Conservation (phyloP, 495 filamentous ascomycete genomes). For the Penicillium herquei region DNA sequence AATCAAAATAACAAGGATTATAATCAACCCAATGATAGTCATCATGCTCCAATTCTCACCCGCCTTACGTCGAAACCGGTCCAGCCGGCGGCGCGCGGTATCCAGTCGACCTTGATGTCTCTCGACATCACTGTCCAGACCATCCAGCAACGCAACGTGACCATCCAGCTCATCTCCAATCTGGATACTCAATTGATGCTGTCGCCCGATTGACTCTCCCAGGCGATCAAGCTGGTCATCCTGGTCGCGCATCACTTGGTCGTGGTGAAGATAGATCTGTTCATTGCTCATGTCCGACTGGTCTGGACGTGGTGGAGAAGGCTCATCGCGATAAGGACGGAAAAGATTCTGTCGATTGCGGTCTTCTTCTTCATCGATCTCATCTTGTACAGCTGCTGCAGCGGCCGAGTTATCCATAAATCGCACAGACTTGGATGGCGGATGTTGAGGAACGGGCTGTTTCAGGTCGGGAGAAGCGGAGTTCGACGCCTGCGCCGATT, state of each 20-base stretch:
- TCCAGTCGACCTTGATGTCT: slow-evolving; percentile 74
- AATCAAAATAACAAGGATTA: slow-evolving; percentile 75
- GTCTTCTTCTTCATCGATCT: slow-evolving; percentile 47
- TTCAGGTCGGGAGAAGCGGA: slow-evolving; percentile 53
- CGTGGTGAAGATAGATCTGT: slow-evolving; percentile 85
- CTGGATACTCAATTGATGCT: slow-evolving; percentile 89
- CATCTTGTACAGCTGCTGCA: slow-evolving; percentile 33
- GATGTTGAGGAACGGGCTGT: slow-evolving; percentile 48
- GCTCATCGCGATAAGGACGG: slow-evolving; percentile 59
- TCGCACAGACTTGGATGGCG: slow-evolving; percentile 76
- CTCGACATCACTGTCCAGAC: slow-evolving; percentile 78
- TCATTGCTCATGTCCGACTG: slow-evolving; percentile 70
- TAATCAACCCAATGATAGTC: slow-evolving; percentile 71
- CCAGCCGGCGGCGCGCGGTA: slow-evolving; percentile 68
- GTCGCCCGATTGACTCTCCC: slow-evolving; percentile 81
- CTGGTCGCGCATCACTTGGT: slow-evolving; percentile 74
- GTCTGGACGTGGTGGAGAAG: slow-evolving; percentile 60
- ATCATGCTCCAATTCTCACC: slow-evolving; percentile 79
- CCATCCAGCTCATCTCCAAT: slow-evolving; percentile 95
- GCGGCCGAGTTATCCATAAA: slow-evolving; percentile 69
- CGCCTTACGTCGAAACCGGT: slow-evolving; percentile 66
- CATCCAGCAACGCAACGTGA: slow-evolving; percentile 85
- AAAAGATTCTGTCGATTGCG: slow-evolving; percentile 61
- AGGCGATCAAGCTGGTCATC: slow-evolving; percentile 90
- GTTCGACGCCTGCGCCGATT: slow-evolving; percentile 60